Evolutionary conservation across 139 green algal species (phyloP).

Genomic region (Dunaliella primolecta): DNA sequence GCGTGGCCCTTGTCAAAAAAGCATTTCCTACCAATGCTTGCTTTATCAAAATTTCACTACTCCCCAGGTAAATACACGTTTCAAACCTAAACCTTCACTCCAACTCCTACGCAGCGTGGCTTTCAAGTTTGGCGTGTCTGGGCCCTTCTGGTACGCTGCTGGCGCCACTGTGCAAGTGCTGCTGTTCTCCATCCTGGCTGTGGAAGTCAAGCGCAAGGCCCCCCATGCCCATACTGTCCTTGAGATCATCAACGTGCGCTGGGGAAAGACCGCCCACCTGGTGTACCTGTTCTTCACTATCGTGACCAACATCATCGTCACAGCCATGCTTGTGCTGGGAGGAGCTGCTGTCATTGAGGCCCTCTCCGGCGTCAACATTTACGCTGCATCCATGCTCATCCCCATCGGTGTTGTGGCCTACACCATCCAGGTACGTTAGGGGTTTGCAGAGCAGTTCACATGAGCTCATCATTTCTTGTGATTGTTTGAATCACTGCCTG

Average conservation of each 20-base stretch:
- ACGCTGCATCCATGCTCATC: slow-evolving; percentile 65
- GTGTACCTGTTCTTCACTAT: slow-evolving; percentile 85
- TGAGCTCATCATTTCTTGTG: too few relatives aligned
- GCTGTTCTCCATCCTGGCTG: slow-evolving; percentile 90
- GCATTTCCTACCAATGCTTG: too few relatives aligned
- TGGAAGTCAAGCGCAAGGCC: slow-evolving; percentile 94
- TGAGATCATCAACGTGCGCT: slow-evolving; percentile 64
- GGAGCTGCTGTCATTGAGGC: slow-evolving; percentile 85
- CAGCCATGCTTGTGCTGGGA: slow-evolving; percentile 88
- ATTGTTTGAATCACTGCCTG: too few relatives aligned
- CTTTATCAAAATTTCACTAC: too few relatives aligned
- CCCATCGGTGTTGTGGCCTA: slow-evolving; percentile 84
- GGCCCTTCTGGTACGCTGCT: slow-evolving; percentile 85
- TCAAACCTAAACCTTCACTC: too few relatives aligned
- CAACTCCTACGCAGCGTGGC: slow-evolving; percentile 12
- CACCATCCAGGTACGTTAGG: slow-evolving; percentile 51
- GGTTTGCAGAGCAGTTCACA: too few relatives aligned
- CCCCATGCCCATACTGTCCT: slow-evolving; percentile 87
- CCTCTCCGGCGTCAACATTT: slow-evolving; percentile 63
- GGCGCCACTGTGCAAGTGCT: slow-evolving; percentile 91
- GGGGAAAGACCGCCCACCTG: slow-evolving; percentile 70
- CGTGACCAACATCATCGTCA: slow-evolving; percentile 89
- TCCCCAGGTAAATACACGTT: too few relatives aligned
- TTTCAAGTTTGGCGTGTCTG: slow-evolving; percentile 29
- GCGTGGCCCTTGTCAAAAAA: too few relatives aligned